Conservation (phyloP, 805 yeast species). For the Yamadazyma insecticola region DNA sequence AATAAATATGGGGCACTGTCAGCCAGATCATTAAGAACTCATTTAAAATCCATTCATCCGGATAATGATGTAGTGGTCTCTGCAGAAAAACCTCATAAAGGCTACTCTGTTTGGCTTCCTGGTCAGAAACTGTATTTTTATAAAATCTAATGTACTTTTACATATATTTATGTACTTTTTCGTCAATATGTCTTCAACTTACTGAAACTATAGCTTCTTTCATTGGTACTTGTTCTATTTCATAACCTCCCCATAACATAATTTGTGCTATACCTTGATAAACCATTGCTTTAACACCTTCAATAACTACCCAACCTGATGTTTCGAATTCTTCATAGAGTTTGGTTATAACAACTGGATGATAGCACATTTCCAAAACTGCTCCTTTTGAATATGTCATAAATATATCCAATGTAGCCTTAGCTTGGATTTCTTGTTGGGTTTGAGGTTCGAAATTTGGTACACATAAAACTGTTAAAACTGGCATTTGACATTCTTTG, state of each 20-base stretch:
- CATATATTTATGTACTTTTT: no score
- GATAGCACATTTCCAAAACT: slow-evolving; percentile 32
- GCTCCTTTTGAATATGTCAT: slow-evolving; percentile 18
- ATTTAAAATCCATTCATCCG: no score
- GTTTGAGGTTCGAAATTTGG: slow-evolving; percentile 24
- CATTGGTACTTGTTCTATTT: slow-evolving; percentile 19
- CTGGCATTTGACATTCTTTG: slow-evolving; percentile 12
- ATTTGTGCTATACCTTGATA: slow-evolving; percentile 29
- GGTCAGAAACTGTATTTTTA: no score
- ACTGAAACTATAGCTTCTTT: slow-evolving; percentile 13
- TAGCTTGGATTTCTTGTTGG: slow-evolving; percentile 19
- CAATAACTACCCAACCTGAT: slow-evolving; percentile 24
- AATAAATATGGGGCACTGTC: no score
- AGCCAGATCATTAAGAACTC: no score
- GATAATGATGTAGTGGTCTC: no score
- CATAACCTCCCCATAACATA: slow-evolving; percentile 26
- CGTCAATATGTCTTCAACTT: no score
- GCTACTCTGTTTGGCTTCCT: no score
- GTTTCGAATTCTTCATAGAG: slow-evolving; percentile 19
- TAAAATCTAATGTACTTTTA: no score
- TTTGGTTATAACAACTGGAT: slow-evolving; percentile 22
- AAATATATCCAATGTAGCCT: slow-evolving; percentile 21
- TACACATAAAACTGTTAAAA: slow-evolving; percentile 22
- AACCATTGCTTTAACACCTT: slow-evolving; percentile 27
- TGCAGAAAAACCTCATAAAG: no score